Conservation (phyloP, 2,329 filamentous ascomycete species). For the Microcyclosporella mali region DNA sequence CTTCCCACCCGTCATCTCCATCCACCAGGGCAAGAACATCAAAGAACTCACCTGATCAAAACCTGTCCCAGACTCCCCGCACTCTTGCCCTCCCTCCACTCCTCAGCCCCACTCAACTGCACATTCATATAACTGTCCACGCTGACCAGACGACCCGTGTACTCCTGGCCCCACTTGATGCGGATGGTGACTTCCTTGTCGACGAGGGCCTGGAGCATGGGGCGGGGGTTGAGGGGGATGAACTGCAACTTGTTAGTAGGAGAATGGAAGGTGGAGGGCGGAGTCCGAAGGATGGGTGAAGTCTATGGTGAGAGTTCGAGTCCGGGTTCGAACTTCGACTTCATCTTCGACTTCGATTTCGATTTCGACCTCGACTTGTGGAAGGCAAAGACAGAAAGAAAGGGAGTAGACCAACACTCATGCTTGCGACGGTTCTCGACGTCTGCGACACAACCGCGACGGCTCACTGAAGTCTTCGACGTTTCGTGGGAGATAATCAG, state of each 20-base stretch:
- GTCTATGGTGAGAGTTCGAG: no score
- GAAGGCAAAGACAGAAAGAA: not conserved
- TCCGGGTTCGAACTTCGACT: no score
- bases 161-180: slow-evolving; percentile 97
- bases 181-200: slow-evolving; percentile 86
- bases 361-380: no score
- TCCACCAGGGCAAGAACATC: no score
- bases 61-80: slow-evolving; percentile 84
- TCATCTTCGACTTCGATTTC: no score
- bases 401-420: slow-evolving; percentile 17
- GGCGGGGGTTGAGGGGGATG: slow-evolving; percentile 92
- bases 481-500: no score
- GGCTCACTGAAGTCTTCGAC: no score
- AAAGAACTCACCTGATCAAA: slow-evolving; percentile 65
- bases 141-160: slow-evolving; percentile 86
- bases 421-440: no score
- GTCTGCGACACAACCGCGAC: no score
- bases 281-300: no score
- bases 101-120: slow-evolving; percentile 82
- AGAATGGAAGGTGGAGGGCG: not conserved
- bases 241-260: slow-evolving; percentile 45
- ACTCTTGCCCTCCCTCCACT: slow-evolving; percentile 83
- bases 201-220: slow-evolving; percentile 91
- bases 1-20: not conserved
- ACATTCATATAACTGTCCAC: slow-evolving; percentile 99